Base-by-base conservation (phyloP, 2,329 filamentous ascomycete species). In the Arthroderma sp. region DNA sequence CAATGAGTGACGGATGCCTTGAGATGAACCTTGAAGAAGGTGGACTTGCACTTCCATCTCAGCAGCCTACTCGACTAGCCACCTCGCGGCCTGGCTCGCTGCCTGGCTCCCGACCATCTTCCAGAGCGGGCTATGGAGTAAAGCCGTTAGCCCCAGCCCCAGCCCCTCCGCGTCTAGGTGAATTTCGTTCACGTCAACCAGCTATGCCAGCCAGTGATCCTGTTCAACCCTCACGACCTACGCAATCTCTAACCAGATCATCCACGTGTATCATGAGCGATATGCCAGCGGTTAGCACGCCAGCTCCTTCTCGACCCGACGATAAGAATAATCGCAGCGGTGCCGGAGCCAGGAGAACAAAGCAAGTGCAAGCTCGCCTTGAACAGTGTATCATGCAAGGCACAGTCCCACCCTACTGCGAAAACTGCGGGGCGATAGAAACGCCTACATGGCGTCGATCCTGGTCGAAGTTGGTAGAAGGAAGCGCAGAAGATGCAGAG, bases 401-500 rank as follows among this genome's bases (percentile, higher is more conserved):
- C 4, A 77, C 87, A 52, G 82, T 88, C 71, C 91, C 91, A 0
- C 81, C 83, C 1, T 96, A 81, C 57, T 98, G 91, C 61, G 77
- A 77, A 50, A 94, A 96, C 55, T 98, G 91, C 55, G 91, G 91
- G 4, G 84, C 87, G 5, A 94, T 98, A 46, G 85, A 96, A 55
- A 98, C 91, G 0, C 85, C 89, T 0, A 95, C 89, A 0, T 98
- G 91, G 91, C 80, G 91, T 48, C 91, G 89, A 57, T 85, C 91
- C 8, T 95, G 83, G 73, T 79, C 80, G n/a, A 85, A 86, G 56
- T 73, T 84, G 5, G 73, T 81, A 38, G 68, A 77, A 10, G 87
- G 85, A 1, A 72, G 73, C 30, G 85, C 86, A 0, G 72, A 75
- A 3, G 77, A 81, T 48, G 41, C 32, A 8, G 32, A 43, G 11